Evolutionary conservation across 192 early-diverging fungal genomes (phyloP), one percentile per base, ranked within the genome.

Genomic region (Dissophora globulifera): DNA sequence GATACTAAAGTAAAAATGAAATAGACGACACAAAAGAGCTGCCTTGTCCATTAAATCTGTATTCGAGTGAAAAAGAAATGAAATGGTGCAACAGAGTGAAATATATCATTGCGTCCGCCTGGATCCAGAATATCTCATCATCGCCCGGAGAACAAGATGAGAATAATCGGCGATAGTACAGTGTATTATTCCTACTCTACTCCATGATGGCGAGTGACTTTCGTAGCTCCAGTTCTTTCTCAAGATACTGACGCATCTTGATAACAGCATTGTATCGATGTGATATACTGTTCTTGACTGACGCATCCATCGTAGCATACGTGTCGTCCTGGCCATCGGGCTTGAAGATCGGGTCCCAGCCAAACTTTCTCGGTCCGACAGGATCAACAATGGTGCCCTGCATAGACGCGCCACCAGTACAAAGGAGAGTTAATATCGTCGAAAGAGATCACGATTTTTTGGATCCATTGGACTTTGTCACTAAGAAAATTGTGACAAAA

Each of bases 321-420:
- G 93, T 93, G 59, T 87, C 59, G 48, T 80, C 76, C 43, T 79
- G 84, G 27, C 91, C 92, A 53, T 90, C 87, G 15, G 97, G 97
- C 83, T 93, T 78, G 75, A 99, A 99, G 31, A 96, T 84, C 9
- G 96, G 91, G 86, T 99, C 96, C 97, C 97, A 99, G 12, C 97
- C 97, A 84, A 99, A 99, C 50, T 81, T 76, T 12, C 76, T 68
- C 11, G 93, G 91, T 0, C 97, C 97, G 38, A 94, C 86, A 11
- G 95, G 83, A 48, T 80, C 83, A 0, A 99, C 97, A 67, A 99
- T 97, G 8, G 64, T 85, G 9, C 97, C 97, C 81, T 91, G 67
- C 43, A 45, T 4, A 12, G n/a, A 17, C 17, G 16, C 40, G 15
- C 1, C 33, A 6, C 17, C 6, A 47, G 23, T 22, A 46, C 2